phyloP scores from a whole-genome alignment of 768 basidiomycete genomes.

The Gautieria morchelliformis region DNA sequence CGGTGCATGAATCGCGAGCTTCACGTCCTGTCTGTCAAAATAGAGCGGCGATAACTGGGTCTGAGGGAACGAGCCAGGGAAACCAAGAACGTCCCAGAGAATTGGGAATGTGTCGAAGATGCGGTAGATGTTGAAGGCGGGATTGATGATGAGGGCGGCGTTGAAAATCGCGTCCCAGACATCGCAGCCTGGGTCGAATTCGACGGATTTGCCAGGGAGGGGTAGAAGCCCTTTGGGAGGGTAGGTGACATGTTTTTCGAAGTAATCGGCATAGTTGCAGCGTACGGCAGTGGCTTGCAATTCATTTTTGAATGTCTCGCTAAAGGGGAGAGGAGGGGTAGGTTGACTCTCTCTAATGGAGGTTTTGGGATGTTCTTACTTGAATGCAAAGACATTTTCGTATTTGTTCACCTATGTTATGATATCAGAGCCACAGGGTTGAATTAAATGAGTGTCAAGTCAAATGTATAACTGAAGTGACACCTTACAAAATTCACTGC shows the following conservation, averaged over 20 bases:
- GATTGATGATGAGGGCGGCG: constrained; percentile 53
- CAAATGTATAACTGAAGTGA: neutral
- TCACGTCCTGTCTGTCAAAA: constrained; percentile 61
- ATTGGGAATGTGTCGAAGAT: constrained; percentile 70
- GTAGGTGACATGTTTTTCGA: constrained; percentile 51
- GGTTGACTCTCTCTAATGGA: neutral
- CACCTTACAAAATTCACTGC: constrained; percentile 54
- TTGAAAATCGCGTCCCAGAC: constrained; percentile 59
- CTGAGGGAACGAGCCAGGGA: constrained; percentile 42
- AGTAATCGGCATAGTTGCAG: constrained; percentile 61
- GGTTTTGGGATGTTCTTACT: constrained; percentile 32
- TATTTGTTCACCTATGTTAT: constrained; percentile 39
- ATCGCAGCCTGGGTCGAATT: constrained; percentile 45
- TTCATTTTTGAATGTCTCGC: constrained; percentile 50
- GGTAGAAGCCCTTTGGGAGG: constrained; percentile 62
- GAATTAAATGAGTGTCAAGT: neutral
- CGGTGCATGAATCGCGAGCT: constrained; percentile 64
- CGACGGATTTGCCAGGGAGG: constrained; percentile 48
- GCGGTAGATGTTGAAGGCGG: constrained; percentile 69
- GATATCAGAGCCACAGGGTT: too few species aligned
- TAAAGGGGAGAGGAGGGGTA: constrained; percentile 15
- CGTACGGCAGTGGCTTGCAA: constrained; percentile 40
- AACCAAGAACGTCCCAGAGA: constrained; percentile 75
- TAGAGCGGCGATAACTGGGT: constrained; percentile 51
- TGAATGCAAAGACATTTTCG: constrained; percentile 59